Conservation (phyloP, 1,139 yeast genomes). For the Casaregolazyma suthepensis region DNA sequence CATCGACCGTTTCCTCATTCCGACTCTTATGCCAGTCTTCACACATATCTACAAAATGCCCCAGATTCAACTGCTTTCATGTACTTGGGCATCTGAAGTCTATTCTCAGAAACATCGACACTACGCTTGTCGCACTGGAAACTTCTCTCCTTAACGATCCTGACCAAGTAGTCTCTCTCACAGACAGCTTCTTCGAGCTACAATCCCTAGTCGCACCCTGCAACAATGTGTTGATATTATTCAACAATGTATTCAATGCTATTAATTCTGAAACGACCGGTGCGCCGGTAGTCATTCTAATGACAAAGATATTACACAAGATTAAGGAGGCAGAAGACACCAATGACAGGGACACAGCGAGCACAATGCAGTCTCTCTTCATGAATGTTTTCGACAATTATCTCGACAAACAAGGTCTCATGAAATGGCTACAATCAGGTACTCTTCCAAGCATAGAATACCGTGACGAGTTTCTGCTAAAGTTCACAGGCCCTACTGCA, state of each 20-base stretch:
- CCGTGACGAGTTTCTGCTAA: not conserved
- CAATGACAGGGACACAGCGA: conserved; percentile 6
- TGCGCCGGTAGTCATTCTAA: conserved; percentile 10
- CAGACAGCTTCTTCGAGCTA: conserved; percentile 6
- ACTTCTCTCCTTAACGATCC: conserved; percentile 9
- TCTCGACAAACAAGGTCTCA: conserved; percentile 5
- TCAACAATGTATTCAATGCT: conserved; percentile 8
- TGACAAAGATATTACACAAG: conserved; percentile 13
- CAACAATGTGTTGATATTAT: conserved; percentile 7
- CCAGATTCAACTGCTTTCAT: conserved; percentile 12
- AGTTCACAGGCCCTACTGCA: not conserved
- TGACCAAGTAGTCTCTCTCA: conserved; percentile 11
- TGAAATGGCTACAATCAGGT: conserved; percentile 5
- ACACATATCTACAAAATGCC: conserved; percentile 12
- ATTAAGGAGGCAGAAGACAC: conserved; percentile 9
- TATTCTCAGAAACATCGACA: conserved; percentile 10
- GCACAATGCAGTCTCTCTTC: conserved; percentile 10
- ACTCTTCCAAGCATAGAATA: not conserved
- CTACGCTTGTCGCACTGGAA: conserved; percentile 12
- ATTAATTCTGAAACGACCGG: not conserved
- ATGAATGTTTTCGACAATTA: conserved; percentile 14
- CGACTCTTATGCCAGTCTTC: conserved; percentile 16
- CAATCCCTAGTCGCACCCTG: conserved; percentile 13
- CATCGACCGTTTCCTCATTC: conserved; percentile 15
- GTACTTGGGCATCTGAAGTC: conserved; percentile 17